Conservation (phyloP, 2,329 filamentous ascomycete species). For the Epichloe aotearoae region DNA sequence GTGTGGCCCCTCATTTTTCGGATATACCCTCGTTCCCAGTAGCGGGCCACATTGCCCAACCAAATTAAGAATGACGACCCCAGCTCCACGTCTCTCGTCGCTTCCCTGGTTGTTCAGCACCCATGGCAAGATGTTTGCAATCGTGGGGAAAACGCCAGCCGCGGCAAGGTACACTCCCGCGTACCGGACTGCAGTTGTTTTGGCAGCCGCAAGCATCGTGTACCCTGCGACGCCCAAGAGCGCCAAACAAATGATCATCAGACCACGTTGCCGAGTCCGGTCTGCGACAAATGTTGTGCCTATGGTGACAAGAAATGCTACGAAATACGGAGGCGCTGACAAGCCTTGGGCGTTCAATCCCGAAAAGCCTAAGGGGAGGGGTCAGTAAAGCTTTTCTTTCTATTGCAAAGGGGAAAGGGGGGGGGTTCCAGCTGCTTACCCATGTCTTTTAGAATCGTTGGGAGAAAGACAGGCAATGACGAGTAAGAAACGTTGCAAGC, state of each 20-base stretch:
- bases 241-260: slow-evolving; percentile 3
- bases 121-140: slow-evolving; percentile 6
- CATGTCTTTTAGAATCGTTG: slow-evolving; percentile 11
- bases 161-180: slow-evolving; percentile 3
- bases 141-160: slow-evolving; percentile 5
- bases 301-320: slow-evolving; percentile 9
- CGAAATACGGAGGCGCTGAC: slow-evolving; percentile 9
- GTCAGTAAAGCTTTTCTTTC: not conserved
- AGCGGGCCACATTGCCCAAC: slow-evolving; percentile 6
- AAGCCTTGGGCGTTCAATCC: slow-evolving; percentile 10
- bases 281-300: slow-evolving; percentile 8
- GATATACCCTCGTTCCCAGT: slow-evolving; percentile 5
- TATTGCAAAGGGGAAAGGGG: no score
- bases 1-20: slow-evolving; percentile 1
- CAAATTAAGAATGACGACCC: slow-evolving; percentile 5
- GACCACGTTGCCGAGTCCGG: slow-evolving; percentile 7
- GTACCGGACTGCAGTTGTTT: slow-evolving; percentile 2
- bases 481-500: slow-evolving; percentile 20
- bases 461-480: slow-evolving; percentile 12
- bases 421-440: not conserved
- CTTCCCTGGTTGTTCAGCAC: slow-evolving; percentile 6
- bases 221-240: slow-evolving; percentile 5
- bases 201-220: slow-evolving; percentile 3
- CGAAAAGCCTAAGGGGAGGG: slow-evolving; percentile 7
- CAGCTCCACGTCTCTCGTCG: slow-evolving; percentile 5